Evolutionary conservation across 176 grass and related monocot species (phyloP), one percentile per base, ranked within the genome.

Genomic region (Ensete glaucum): DNA sequence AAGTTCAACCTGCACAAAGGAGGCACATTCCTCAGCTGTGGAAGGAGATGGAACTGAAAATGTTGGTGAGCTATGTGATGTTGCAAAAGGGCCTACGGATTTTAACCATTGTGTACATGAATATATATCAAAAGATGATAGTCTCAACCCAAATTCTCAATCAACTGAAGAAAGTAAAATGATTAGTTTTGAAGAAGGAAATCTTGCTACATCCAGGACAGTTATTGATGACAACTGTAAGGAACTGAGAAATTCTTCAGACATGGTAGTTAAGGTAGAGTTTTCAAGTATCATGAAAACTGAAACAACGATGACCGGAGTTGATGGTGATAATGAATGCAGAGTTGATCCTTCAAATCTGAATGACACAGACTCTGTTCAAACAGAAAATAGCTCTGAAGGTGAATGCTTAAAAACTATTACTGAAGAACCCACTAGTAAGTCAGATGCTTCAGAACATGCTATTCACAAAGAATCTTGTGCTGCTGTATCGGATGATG

Each of bases 11-110:
- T 75, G 74, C 16, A 56, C 54, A 75, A 79, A 86, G 62, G 77
- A 96, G 24, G 51, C 78, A 63, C 79, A 88, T 56, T 83, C 79
- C 85, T 83, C 81, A 67, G 77, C 62, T 9, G 22, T 23, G 22
- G 20, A 10, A 64, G 22, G 9, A 23, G 62, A 64, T 11, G 62
- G 62, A 23, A 24, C 3, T 64, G 62, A 11, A 64, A n/a, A 64
- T 64, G 20, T 64, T 20, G 22, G 2, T 64, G 22, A 11, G 20
- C 22, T 64, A 9, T 64, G 9, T 20, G 4, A 24, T 64, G 9
- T 64, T 2, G 1, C 19, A 0, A 22, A 64, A 22, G 62, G 11
- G 2, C 10, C 21, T 64, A 26, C 2, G 4, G 20, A 64, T 10
- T 20, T 9, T 25, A 64, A 8, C 9, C 62, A 11, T 64, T 2